Base-by-base conservation (phyloP, 805 yeast species). In the Ogataea angusta region DNA sequence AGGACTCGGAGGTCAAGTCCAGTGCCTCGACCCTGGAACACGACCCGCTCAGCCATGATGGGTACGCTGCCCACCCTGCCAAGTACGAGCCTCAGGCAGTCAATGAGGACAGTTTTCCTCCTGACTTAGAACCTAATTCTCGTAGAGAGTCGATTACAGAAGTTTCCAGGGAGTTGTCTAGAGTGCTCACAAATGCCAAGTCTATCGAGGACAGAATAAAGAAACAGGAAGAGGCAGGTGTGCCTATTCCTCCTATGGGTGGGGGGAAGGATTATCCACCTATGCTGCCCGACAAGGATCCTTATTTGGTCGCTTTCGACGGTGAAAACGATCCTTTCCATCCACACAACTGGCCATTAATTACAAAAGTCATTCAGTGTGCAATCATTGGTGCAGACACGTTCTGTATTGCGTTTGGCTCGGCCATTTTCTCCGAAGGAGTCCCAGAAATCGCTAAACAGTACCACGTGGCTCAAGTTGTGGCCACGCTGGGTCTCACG, bases 321-420 rank as follows among this genome's bases (percentile, higher is more conserved):
- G 95, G 95, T 0, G 81, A 82, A 1, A 69, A 79, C 34, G 96
- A 89, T 57, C 95, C 95, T 1, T 43, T 63, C 7, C 87, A 81
- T 59, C 95, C 96, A 0, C 81, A 80, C 56, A 88, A 89, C 57
- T 87, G 90, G 91, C 59, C 82, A 0, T 10, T 66, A 28, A 52
- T 40, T 30, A 69, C 64, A 43, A 83, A 80, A 54, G n/a, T 69
- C 1, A 33, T 59, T 8, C 62, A 69, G n/a, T 70, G 80, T 56
- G 29, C 57, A 0, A 51, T 68, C 8, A 61, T 80, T 31, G 80
- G 80, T n/a, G 56, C 64, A 21, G 57, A 70, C 43, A 77, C 85
- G 22, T 59, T 62, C 40, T 50, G 67, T 31, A 70, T 80, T 27
- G 72, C 90, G 2, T 79, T 84, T 74, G 93, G 95, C 33, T 86